Evolutionary conservation across 2,329 filamentous ascomycete species (phyloP), one percentile per base, ranked within the genome.

Genomic region (Arthrobotrys conoides): DNA sequence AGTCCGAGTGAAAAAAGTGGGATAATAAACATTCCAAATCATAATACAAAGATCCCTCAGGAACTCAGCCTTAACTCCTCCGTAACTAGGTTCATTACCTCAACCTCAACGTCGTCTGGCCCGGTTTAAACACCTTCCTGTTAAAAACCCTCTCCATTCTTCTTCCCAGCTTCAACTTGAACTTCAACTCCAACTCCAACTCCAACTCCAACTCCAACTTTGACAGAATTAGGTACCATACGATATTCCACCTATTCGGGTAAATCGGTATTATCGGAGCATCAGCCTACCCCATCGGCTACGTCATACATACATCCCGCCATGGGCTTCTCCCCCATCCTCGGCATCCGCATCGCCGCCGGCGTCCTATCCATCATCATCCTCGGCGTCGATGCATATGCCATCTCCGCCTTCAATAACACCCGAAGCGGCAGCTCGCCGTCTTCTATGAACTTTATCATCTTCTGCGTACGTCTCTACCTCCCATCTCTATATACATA

Each of bases 371-470:
- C 72, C 38, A 66, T 76, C 48, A 76, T 76, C 66, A 38, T 76
- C 59, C 72, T 76, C 72, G 72, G 72, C 18, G 57, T 76, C 72
- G 72, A 76, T 59, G 72, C 57, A 46, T 70, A 76, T 20, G 33
- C 65, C 38, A 76, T 76, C 66, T 49, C 46, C 41, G 72, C 72
- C 49, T 76, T 76, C 49, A 76, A 76, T 22, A 76, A 76, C 36
- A 70, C 65, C 27, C 55, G 27, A 3, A 20, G 46, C 55, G 72
- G 72, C 36, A 66, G 57, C 59, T 76, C 72, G 49, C 72, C 72
- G 12, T 76, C 72, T 24, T 76, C 72, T 5, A 76, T 76, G 72
- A 76, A 76, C 57, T 76, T 76, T 66, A 38, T 76, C 38, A 76
- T 76, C 46, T 76, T 76, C n/a, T 76, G 72, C 36, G 72, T 76